Percentiles rank a stretch among this genome's conserved stretches.
Evolutionary conservation across 176 grass and related monocot species (phyloP).

Genomic region (barley (Hordeum vulgare)): DNA sequence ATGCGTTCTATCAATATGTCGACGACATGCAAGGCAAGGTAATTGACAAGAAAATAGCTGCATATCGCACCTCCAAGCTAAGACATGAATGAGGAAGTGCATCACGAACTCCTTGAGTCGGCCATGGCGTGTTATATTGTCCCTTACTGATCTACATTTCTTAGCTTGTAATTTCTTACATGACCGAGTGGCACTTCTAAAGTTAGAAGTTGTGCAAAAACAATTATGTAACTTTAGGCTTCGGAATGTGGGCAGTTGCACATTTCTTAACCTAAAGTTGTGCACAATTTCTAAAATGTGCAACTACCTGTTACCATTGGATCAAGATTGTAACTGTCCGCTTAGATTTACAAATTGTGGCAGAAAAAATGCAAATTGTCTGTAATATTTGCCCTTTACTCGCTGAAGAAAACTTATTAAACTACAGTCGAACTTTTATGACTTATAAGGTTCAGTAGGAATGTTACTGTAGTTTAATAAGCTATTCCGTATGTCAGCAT

Average conservation of each 20-base stretch:
- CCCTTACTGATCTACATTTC: not conserved
- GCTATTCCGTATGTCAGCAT: not conserved
- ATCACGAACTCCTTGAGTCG: not conserved
- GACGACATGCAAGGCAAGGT: not conserved
- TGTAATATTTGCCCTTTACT: not conserved
- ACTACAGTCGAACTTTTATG: not conserved
- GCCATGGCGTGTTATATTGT: not conserved
- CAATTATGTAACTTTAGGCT: not conserved
- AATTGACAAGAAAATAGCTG: not conserved
- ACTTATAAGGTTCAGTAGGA: not conserved
- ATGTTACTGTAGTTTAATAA: not conserved
- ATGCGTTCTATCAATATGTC: not conserved
- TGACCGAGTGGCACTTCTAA: not conserved
- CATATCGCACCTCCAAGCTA: not conserved
- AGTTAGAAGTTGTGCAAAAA: not conserved
- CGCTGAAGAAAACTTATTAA: not conserved
- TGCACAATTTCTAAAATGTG: not conserved
- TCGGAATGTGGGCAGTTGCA: not conserved
- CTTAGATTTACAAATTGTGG: not conserved
- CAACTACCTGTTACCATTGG: not conserved
- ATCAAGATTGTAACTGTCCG: not conserved
- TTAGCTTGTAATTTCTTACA: not conserved
- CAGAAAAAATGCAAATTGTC: not conserved
- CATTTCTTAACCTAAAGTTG: not conserved
- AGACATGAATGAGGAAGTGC: not conserved